These are phyloP conservation scores for Phytophthora pseudosyringae DNA, from an alignment of 352 stramenopile genomes.

Conservation along the genomic window DNA sequence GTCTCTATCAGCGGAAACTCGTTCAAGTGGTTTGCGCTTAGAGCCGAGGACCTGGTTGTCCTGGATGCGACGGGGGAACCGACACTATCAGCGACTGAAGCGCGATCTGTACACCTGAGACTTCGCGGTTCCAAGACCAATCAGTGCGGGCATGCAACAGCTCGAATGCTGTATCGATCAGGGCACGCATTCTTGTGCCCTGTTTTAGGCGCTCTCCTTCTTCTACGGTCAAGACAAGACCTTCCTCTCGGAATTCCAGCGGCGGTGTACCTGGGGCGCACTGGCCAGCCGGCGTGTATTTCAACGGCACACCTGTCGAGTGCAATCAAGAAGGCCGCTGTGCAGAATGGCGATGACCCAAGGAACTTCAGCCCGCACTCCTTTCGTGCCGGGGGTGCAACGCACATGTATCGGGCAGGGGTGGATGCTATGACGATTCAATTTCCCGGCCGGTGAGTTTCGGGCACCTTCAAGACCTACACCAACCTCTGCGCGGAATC, in stretches of 20 bases:
- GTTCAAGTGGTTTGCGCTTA: neutral
- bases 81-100: neutral
- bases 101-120: neutral
- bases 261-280: neutral
- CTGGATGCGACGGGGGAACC: neutral
- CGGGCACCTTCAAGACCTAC: neutral
- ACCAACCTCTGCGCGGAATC: neutral
- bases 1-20: neutral
- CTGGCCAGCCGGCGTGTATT: neutral
- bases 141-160: neutral
- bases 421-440: neutral
- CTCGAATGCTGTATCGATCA: neutral
- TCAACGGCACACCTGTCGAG: neutral
- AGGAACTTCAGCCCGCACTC: neutral
- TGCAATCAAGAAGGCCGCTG: neutral
- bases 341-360: neutral
- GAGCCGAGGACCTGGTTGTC: neutral
- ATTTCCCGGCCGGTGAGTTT: neutral
- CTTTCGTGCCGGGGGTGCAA: too few relatives aligned
- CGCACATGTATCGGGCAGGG: too few relatives aligned
- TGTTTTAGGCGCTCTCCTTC: neutral
- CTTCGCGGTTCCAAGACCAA: neutral
- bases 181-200: neutral
- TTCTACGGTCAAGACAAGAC: neutral
- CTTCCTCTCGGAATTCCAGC: neutral